These are phyloP conservation scores for Curvularia eragrostidis DNA, from an alignment of 2,329 filamentous ascomycete species.

Conservation along the genomic window DNA sequence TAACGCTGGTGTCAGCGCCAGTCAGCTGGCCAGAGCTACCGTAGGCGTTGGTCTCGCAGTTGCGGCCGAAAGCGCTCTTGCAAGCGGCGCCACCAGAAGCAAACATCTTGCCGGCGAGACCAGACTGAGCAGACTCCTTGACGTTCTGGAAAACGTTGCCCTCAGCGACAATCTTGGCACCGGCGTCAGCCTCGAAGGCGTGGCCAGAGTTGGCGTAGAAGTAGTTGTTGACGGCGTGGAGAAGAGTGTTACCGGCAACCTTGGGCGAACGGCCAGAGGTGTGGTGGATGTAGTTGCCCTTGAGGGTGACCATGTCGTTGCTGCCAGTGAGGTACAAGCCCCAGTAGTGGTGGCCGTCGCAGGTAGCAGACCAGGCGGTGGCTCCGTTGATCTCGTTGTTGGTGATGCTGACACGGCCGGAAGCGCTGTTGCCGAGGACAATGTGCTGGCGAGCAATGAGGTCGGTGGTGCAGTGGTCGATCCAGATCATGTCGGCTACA, in stretches of 20 bases:
- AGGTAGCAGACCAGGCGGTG: conserved; percentile 63
- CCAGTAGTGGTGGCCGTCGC: conserved; percentile 67
- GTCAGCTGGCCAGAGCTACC: conserved; percentile 36
- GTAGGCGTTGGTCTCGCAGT: conserved; percentile 58
- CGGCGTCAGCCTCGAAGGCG: conserved; percentile 60
- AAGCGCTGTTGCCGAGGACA: conserved; percentile 62
- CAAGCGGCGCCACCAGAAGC: conserved; percentile 51
- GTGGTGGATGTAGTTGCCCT: conserved; percentile 68
- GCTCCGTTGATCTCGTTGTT: conserved; percentile 66
- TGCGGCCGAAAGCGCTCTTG: conserved; percentile 56
- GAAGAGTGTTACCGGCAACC: conserved; percentile 61
- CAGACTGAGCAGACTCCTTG: conserved; percentile 48
- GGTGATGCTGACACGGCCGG: conserved; percentile 65
- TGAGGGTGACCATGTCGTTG: conserved; percentile 64
- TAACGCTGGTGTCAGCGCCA: conserved; percentile 56
- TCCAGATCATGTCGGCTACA: conserved; percentile 32
- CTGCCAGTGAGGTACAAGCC: conserved; percentile 64
- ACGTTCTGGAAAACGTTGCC: conserved; percentile 67
- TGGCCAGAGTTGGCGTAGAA: conserved; percentile 63
- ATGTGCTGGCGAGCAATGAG: conserved; percentile 67
- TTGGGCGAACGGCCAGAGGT: conserved; percentile 65
- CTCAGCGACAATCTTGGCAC: conserved; percentile 58
- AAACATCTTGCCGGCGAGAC: conserved; percentile 53
- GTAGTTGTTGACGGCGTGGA: conserved; percentile 70
- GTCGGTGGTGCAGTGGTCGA: conserved; percentile 55